Base-by-base conservation (phyloP, 805 yeast species). In the Candida ortonii region DNA sequence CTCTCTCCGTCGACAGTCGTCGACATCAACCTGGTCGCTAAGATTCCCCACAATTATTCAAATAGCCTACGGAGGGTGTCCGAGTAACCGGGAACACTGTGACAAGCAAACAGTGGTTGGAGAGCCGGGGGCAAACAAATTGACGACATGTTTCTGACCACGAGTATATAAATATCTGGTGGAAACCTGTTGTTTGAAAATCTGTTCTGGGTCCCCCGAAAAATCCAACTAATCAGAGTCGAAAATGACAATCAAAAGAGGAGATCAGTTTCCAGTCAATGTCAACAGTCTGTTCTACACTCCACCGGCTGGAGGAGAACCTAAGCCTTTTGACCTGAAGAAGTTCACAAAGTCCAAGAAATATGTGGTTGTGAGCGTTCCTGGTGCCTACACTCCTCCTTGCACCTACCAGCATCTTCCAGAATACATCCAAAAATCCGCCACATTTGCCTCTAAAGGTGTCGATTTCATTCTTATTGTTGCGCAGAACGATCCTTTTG, bases 341-440 rank as follows among this genome's bases (percentile, higher is more conserved):
- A 46, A 50, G 20, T 46, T 44, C 30, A 53, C 62, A 22, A 47
- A 56, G 41, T 57, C 59, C 32, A 76, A 77, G 66, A 77, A 70
- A 50, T 75, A 80, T 20, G 76, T 84, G 26, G 65, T 84, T 49
- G 85, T 86, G 20, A 71, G 83, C 39, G 88, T 84, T 21, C 93
- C 94, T 43, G 94, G 89, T 43, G 93, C 95, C 8, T 85, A 84
- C 70, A 84, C 95, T 17, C 94, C 90, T 37, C 77, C 90, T 6
- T 84, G 93, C 61, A 70, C 84, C 30, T 75, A 71, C 32, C 68
- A 73, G 49, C 93, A 83, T 61, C 71, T 83, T 41, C 90, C 90
- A 37, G 84, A 79, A 16, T 81, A 64, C 65, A 57, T 81, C 38
- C 53, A 63, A 39, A 64, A 75, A 44, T 57, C 71, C 35, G 57